These are phyloP conservation scores for Volvox africanus DNA, from an alignment of 139 green algal genomes.

Conservation along the genomic window DNA sequence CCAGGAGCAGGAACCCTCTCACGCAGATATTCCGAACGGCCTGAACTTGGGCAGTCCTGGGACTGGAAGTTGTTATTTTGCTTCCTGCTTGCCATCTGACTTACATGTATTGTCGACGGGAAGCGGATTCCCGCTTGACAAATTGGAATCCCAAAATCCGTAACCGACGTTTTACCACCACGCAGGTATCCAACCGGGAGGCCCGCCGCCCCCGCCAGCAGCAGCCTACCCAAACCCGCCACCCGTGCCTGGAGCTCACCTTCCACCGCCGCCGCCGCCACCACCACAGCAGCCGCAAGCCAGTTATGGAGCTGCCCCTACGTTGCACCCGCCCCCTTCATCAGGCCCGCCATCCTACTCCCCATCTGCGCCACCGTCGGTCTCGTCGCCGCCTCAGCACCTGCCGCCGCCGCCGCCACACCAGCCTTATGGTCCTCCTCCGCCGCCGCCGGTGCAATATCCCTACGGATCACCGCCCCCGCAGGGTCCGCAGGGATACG, in stretches of 20 bases:
- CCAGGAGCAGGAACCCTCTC: background rate
- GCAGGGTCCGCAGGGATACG: background rate
- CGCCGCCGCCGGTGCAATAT: background rate
- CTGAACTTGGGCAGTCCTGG: no score
- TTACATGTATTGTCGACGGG: no score
- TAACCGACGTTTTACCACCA: no score
- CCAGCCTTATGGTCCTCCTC: background rate
- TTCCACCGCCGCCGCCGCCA: background rate
- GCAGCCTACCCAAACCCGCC: conserved; percentile 27
- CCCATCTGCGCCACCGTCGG: background rate
- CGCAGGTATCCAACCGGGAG: conserved; percentile 14
- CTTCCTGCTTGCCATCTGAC: no score
- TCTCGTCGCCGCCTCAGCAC: background rate
- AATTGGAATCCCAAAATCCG: no score
- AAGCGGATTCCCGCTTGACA: no score
- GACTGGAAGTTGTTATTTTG: no score
- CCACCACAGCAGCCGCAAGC: background rate
- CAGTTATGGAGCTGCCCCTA: background rate
- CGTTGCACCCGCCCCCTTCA: background rate
- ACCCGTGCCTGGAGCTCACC: background rate
- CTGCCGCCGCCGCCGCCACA: background rate
- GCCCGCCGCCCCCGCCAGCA: conserved; percentile 9
- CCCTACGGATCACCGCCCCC: conserved; percentile 2
- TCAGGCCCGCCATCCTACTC: background rate
- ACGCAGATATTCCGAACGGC: no score